Evolutionary conservation across 2,329 filamentous ascomycete genomes (phyloP).

Genomic region (Trichophaea hybrida): DNA sequence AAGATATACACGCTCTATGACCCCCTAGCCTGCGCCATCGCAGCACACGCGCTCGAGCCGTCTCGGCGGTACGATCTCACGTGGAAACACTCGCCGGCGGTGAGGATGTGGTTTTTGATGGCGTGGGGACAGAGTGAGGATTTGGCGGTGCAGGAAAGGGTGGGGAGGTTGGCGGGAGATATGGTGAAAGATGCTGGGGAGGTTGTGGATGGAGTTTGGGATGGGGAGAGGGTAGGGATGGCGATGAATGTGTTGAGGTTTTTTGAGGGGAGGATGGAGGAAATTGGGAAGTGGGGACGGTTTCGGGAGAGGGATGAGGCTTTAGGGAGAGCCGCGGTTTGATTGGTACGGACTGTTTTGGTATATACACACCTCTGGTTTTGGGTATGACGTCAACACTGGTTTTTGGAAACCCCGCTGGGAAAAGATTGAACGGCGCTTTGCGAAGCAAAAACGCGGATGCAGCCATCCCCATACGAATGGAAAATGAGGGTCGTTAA

Average conservation of each 20-base stretch:
- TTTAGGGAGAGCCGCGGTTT: too few species aligned
- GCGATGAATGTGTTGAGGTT: not conserved
- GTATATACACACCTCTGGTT: too few species aligned
- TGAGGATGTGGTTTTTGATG: not conserved
- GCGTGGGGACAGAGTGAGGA: not conserved
- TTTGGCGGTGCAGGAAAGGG: not conserved
- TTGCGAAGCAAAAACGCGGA: too few species aligned
- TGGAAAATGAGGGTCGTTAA: too few species aligned
- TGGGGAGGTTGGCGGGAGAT: not conserved
- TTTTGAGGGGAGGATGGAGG: not conserved
- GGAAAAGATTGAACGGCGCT: too few species aligned
- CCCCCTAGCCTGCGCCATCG: not conserved
- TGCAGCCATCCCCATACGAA: too few species aligned
- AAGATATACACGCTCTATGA: not conserved
- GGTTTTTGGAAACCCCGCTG: too few species aligned
- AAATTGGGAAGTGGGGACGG: not conserved
- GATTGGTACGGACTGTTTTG: too few species aligned
- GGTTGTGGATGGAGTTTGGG: slow-evolving; percentile 1
- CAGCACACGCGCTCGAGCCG: not conserved
- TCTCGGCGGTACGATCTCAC: not conserved
- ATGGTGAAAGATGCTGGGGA: not conserved
- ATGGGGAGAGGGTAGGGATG: not conserved
- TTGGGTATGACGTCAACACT: too few species aligned
- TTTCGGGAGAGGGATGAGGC: too few species aligned
- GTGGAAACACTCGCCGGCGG: not conserved